A percentile compares a stretch with the other conserved stretches of the same genome.
Conservation (phyloP, 805 yeast genomes). For the Yamadazyma philogaea region DNA sequence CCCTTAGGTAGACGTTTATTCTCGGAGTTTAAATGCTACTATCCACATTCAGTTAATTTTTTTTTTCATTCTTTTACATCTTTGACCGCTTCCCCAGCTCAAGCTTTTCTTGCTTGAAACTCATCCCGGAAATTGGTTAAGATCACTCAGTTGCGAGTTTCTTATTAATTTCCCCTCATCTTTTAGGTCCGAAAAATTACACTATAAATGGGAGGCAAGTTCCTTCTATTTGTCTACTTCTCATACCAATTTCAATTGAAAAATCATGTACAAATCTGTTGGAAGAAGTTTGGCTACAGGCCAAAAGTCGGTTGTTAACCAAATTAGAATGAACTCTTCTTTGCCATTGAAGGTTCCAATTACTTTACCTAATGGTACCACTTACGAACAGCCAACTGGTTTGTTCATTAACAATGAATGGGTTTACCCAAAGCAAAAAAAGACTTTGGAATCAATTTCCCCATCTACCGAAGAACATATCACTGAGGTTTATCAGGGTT, state of each 20-base stretch:
- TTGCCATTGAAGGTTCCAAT: slow-evolving; percentile 43
- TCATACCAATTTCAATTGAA: slow-evolving; percentile 3
- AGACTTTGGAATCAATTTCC: slow-evolving; percentile 59
- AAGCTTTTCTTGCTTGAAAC: neutral
- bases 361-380: slow-evolving; percentile 68
- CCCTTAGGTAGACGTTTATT: neutral
- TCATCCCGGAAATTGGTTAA: neutral
- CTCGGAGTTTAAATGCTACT: slow-evolving; percentile 1
- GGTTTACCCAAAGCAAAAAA: slow-evolving; percentile 53
- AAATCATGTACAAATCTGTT: slow-evolving; percentile 9
- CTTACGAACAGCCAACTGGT: slow-evolving; percentile 81
- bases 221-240: neutral
- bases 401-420: slow-evolving; percentile 86
- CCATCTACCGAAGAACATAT: slow-evolving; percentile 73
- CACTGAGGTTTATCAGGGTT: slow-evolving; percentile 69
- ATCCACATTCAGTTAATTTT: slow-evolving; percentile 1
- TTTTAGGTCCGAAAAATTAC: neutral
- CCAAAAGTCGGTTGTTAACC: slow-evolving; percentile 8
- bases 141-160: slow-evolving; percentile 19
- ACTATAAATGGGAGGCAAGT: slow-evolving; percentile 6
- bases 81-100: neutral
- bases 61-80: neutral
- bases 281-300: slow-evolving; percentile 2
- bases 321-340: slow-evolving; percentile 24
- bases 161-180: slow-evolving; percentile 56